phyloP scores from a whole-genome alignment of 192 early-diverging fungal species.

The Gigaspora rosea region DNA sequence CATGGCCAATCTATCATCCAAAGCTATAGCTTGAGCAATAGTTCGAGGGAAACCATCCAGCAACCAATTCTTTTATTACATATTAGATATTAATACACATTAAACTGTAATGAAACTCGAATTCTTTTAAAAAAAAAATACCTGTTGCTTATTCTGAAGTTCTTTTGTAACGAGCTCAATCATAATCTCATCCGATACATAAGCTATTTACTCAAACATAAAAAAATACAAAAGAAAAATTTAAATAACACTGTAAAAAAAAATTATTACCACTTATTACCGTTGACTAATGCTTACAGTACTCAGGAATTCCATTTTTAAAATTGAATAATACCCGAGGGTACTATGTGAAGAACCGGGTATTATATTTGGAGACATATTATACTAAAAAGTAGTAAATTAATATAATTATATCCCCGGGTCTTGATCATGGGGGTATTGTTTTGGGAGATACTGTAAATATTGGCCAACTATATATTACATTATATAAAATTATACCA shows the following conservation, averaged over 20 bases:
- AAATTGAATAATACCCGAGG: no score
- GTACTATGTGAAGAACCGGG: no score
- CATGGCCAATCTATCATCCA: slow-evolving; percentile 62
- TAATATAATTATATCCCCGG: no score
- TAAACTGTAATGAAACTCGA: slow-evolving; percentile 4
- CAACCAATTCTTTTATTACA: slow-evolving; percentile 64
- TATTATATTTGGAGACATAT: no score
- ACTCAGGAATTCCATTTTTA: no score
- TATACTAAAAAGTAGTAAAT: no score
- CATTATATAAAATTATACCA: background rate
- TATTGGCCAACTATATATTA: no score
- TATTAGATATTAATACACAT: slow-evolving; percentile 32
- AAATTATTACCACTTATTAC: background rate
- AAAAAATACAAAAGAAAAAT: background rate
- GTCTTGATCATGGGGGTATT: no score
- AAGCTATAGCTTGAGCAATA: slow-evolving; percentile 72
- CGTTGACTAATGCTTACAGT: no score
- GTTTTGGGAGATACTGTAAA: no score
- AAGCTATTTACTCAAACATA: slow-evolving; percentile 30
- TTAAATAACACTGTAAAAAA: background rate
- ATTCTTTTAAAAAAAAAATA: slow-evolving; percentile 30
- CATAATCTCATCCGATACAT: slow-evolving; percentile 77
- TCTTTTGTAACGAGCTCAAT: slow-evolving; percentile 64
- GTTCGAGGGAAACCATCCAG: slow-evolving; percentile 94
- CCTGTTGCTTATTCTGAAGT: slow-evolving; percentile 50